Base-by-base conservation (phyloP, 2,329 filamentous ascomycete genomes). In the Dendrostoma leiphaemia region DNA sequence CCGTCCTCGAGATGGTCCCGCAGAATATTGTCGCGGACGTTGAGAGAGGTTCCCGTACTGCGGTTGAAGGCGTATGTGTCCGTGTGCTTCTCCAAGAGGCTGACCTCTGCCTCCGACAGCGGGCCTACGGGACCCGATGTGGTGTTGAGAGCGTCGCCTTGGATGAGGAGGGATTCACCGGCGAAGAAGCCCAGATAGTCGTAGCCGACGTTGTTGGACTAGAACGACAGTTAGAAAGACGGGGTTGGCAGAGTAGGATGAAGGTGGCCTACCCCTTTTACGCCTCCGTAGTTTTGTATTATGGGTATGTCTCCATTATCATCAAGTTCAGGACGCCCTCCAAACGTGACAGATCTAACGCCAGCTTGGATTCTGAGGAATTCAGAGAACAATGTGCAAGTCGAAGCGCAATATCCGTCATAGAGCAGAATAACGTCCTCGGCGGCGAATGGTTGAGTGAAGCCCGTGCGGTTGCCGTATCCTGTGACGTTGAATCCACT, bases 321-420 rank as follows among this genome's bases (percentile, higher is more conserved):
- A 17, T 48, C 44, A 12, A 53, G 44, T 3, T 28, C 2, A 40
- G 74, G 72, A 3, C 69, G 69, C 6, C 80, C 80, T 24, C 80
- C 80, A 51, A 81, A 69, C 4, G 74, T 77, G 48, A 81, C 73
- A 8, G 74, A 77, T 65, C 77, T 75, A 12, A 83, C 77, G 31
- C 75, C 75, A 19, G 71, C 78, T 54, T 80, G 72, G 19, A 73
- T 65, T 21, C 74, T 74, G 62, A 83, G 69, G 61, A 83, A 73
- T 58, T 84, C 78, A 12, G 73, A 72, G 61, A 83, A 81, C 5
- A 82, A 69, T 5, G 78, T 76, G 65, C 81, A 84, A 2, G 80
- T 79, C 1, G 80, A 83, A 31, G 76, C 76, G 63, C 81, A 84
- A 61, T 78, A 75, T 19, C 80, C 81, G 59, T 84, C 81, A 26